A percentile compares a stretch with the other conserved stretches of the same genome.
These are phyloP conservation scores for Sphagnum magellanicum DNA, from an alignment of 228 moss, liverwort and hornwort species.

Conservation along the genomic window DNA sequence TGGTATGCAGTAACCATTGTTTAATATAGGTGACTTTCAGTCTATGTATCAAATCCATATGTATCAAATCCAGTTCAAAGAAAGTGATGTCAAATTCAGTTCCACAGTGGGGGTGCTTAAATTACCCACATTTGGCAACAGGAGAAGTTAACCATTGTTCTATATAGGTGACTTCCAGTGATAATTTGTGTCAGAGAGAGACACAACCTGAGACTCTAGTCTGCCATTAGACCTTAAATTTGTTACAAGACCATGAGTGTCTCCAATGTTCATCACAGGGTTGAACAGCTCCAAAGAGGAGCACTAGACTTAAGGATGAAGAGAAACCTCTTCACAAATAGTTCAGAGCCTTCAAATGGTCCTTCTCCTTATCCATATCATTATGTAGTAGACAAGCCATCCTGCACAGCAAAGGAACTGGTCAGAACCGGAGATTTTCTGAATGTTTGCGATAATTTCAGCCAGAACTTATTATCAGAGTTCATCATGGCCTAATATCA, in stretches of 20 bases:
- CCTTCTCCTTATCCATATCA: not conserved
- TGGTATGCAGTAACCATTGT: not conserved
- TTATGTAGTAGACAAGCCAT: not conserved
- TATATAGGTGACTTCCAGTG: constrained; percentile 41
- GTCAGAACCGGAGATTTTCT: constrained; percentile 39
- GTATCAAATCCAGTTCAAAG: too few relatives aligned
- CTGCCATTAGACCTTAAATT: not conserved
- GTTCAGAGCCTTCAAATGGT: not conserved
- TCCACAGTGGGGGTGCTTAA: too few relatives aligned
- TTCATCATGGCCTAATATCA: constrained; percentile 22
- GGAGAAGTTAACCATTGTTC: not conserved
- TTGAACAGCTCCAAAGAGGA: not conserved
- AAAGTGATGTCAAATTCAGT: too few relatives aligned
- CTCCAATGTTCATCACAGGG: not conserved
- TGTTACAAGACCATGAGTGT: too few relatives aligned
- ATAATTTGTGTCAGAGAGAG: constrained; percentile 34
- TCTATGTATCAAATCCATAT: too few relatives aligned
- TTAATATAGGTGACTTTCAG: not conserved
- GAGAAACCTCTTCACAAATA: not conserved
- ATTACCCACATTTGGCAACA: too few relatives aligned
- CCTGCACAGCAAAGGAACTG: not conserved
- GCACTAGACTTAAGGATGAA: not conserved
- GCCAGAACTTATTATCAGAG: constrained; percentile 37
- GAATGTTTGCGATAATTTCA: constrained; percentile 45
- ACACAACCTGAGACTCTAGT: constrained; percentile 38